Base-by-base conservation (phyloP, 2,329 filamentous ascomycete genomes). In the Paecilomyces sp. region DNA sequence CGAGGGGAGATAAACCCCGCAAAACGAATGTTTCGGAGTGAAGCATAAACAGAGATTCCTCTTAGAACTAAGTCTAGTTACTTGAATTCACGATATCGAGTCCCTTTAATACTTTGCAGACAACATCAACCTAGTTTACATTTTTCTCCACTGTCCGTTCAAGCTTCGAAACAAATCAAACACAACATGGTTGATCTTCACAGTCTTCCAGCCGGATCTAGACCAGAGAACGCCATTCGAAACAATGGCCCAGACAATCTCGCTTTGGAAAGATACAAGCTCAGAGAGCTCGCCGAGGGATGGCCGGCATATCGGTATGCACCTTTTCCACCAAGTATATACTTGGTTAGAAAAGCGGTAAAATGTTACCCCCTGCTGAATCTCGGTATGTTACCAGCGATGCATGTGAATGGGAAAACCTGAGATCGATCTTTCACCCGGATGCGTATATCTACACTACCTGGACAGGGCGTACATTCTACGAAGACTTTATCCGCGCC, bases 371-470 rank as follows among this genome's bases (percentile, higher is more conserved):
- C n/a, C 34, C 34, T 28, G 34, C 34, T 41, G 13, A 41, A n/a
- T 5, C 36, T 41, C n/a, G n/a, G n/a, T 41, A 41, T 41, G 13
- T 41, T 41, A 41, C 30, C 57, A 76, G 78, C 11, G 79, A 82
- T 63, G 72, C 78, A 7, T 81, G 79, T 62, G 80, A 83, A 67
- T 83, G 80, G 80, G 76, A 81, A 55, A 82, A 82, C 65, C 74
- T 82, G 24, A 67, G 68, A 12, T 81, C 79, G 2, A 81, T 82
- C 54, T 82, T 82, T 67, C 78, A 81, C 62, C 73, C 75, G 0
- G 71, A 73, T 36, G 80, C 80, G 2, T 73, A 76, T 62, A 76
- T 82, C 34, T 81, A 81, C 67, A 82, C 80, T 0, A 80, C 80
- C 11, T 83, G 79, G 80, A 78, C 79, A 0, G 80, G 79, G 2